These are phyloP conservation scores for Scopulariopsis brevicaulis DNA, from an alignment of 2,329 filamentous ascomycete species.

Conservation along the genomic window DNA sequence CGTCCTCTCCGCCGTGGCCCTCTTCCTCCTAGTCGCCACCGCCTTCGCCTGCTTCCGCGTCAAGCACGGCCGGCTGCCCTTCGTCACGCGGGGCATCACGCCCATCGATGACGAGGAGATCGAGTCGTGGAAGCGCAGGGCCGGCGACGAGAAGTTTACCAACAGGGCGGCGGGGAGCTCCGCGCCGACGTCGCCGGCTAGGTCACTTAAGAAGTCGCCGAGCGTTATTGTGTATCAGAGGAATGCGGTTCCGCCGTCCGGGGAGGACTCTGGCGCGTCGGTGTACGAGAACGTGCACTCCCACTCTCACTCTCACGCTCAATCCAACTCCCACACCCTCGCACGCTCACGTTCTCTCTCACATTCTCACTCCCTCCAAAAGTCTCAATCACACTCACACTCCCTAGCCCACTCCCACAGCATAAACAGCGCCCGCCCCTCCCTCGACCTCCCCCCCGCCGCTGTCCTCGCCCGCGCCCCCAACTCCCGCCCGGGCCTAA, in stretches of 20 bases:
- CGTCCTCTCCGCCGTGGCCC: constrained; percentile 30
- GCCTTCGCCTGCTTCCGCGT: constrained; percentile 24
- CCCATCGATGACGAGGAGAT: constrained; percentile 57
- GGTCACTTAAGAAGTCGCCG: constrained; percentile 27
- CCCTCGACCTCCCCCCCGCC: constrained; percentile 30
- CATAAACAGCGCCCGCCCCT: constrained; percentile 9
- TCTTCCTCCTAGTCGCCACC: constrained; percentile 18
- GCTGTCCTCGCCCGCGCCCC: constrained; percentile 47
- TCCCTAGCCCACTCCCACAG: neutral
- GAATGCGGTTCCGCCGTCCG: constrained; percentile 7
- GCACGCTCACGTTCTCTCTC: too few species aligned
- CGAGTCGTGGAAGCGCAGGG: constrained; percentile 45
- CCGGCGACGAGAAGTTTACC: constrained; percentile 17
- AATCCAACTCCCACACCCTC: neutral
- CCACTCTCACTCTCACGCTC: constrained; percentile 15
- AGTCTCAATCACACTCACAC: constrained; percentile 18
- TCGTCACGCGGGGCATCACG: constrained; percentile 43
- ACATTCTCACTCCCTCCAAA: constrained; percentile 15
- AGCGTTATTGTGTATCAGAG: constrained; percentile 43
- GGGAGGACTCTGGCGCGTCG: constrained; percentile 4
- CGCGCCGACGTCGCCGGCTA: neutral
- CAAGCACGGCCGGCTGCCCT: constrained; percentile 23
- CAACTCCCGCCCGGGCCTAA: constrained; percentile 50
- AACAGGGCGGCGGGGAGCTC: constrained; percentile 10
- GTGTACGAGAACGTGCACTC: constrained; percentile 10